These are phyloP conservation scores for Lotmaria passim DNA, from an alignment of 208 protist genomes.

Conservation along the genomic window DNA sequence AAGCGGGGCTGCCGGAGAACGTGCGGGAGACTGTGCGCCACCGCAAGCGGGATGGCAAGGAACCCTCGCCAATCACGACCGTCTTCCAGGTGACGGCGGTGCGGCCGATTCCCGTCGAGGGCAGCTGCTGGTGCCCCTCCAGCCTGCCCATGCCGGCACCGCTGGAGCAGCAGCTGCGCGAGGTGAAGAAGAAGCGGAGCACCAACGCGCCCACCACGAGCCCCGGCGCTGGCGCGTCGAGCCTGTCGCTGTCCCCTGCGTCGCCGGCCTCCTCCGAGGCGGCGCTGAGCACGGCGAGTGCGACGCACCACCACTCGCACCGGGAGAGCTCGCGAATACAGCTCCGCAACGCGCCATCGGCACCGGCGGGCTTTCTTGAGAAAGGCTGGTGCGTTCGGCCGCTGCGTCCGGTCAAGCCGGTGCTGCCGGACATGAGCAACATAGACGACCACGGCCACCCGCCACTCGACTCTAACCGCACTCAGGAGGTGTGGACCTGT, in stretches of 20 bases:
- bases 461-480: slow-evolving; percentile 33
- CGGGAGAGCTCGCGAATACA: slow-evolving; percentile 19
- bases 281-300: background rate
- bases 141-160: slow-evolving; percentile 50
- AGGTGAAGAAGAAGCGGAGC: slow-evolving; percentile 26
- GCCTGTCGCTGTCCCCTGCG: slow-evolving; percentile 5
- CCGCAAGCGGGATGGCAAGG: slow-evolving; percentile 19
- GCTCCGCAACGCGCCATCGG: background rate
- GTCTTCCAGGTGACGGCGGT: slow-evolving; percentile 45
- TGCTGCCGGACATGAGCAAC: slow-evolving; percentile 30
- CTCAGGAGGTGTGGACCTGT: slow-evolving; percentile 50
- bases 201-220: background rate
- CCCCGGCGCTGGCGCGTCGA: background rate
- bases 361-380: slow-evolving; percentile 7
- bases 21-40: slow-evolving; percentile 38
- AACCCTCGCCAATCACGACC: slow-evolving; percentile 24
- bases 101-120: slow-evolving; percentile 51
- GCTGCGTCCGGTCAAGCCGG: slow-evolving; percentile 35
- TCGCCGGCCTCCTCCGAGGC: slow-evolving; percentile 18
- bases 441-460: slow-evolving; percentile 22
- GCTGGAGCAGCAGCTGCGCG: slow-evolving; percentile 49
- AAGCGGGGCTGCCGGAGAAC: slow-evolving; percentile 28
- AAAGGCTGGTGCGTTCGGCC: slow-evolving; percentile 68
- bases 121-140: slow-evolving; percentile 56
- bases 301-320: slow-evolving; percentile 22